phyloP scores from a whole-genome alignment of 2,329 filamentous ascomycete species.

The Microsporum canis region DNA sequence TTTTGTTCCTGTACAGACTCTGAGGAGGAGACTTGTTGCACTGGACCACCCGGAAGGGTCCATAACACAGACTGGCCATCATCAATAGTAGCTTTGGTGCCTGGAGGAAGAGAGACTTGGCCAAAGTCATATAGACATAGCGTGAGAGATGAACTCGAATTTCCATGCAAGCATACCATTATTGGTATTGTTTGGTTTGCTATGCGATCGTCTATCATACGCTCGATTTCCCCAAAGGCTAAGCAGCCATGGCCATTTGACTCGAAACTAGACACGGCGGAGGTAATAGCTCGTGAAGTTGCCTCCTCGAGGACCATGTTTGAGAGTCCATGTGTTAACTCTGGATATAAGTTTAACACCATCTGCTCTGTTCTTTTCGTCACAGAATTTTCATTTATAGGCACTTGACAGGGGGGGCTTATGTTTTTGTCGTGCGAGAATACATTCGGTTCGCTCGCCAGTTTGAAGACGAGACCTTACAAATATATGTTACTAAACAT shows the following conservation, averaged over 20 bases:
- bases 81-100: background rate
- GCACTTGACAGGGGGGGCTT: background rate
- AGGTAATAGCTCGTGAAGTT: constrained; percentile 24
- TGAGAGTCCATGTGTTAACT: constrained; percentile 25
- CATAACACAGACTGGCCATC: constrained; percentile 24
- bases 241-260: constrained; percentile 33
- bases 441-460: background rate
- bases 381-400: background rate
- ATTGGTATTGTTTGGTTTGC: constrained; percentile 25
- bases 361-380: constrained; percentile 4
- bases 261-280: constrained; percentile 23
- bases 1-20: constrained; percentile 30
- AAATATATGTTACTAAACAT: background rate
- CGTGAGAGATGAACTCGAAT: constrained; percentile 24
- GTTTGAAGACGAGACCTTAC: background rate
- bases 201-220: constrained; percentile 22
- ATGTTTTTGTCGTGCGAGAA: background rate
- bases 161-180: constrained; percentile 19
- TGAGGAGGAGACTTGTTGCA: constrained; percentile 46
- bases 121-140: constrained; percentile 20
- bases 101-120: background rate
- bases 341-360: constrained; percentile 24
- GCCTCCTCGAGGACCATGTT: constrained; percentile 22
- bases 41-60: constrained; percentile 38
- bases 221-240: constrained; percentile 39